phyloP scores from a whole-genome alignment of 108 stramenopile genomes.

The Cyclotella sp. region DNA sequence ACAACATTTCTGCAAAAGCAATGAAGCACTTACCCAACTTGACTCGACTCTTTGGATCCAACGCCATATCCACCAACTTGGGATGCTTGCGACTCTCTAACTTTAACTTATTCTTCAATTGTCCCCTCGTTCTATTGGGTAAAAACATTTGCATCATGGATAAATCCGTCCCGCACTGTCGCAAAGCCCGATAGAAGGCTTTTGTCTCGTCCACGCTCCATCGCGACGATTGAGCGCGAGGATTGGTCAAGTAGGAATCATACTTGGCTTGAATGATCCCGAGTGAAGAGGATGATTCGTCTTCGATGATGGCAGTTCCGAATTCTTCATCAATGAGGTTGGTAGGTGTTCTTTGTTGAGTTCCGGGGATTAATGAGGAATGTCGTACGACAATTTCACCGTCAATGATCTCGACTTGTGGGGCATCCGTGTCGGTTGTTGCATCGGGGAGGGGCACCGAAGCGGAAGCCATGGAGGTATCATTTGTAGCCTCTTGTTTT shows the following conservation, averaged over 20 bases:
- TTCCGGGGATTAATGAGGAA: constrained; percentile 23
- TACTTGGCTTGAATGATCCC: constrained; percentile 33
- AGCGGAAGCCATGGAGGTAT: too few species aligned
- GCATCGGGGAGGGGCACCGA: too few species aligned
- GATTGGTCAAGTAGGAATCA: constrained; percentile 24
- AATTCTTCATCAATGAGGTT: constrained; percentile 38
- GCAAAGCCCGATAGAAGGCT: constrained; percentile 70
- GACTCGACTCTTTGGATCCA: constrained; percentile 61
- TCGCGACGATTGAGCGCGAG: constrained; percentile 12
- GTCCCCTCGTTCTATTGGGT: constrained; percentile 59
- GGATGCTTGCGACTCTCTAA: constrained; percentile 68
- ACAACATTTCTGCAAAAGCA: too few species aligned
- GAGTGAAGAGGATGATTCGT: constrained; percentile 18
- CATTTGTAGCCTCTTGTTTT: too few species aligned
- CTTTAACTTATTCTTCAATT: constrained; percentile 81
- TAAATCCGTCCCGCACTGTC: constrained; percentile 84
- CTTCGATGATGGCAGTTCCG: constrained; percentile 36
- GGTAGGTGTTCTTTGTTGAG: constrained; percentile 18
- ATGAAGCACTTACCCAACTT: too few species aligned
- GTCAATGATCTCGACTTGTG: constrained; percentile 36
- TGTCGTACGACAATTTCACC: constrained; percentile 42
- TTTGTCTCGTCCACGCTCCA: constrained; percentile 80
- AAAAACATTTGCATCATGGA: constrained; percentile 73
- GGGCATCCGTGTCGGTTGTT: not conserved
- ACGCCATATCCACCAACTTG: constrained; percentile 74